Conservation (phyloP, 306 rosid species). For the Vigna unguiculata region DNA sequence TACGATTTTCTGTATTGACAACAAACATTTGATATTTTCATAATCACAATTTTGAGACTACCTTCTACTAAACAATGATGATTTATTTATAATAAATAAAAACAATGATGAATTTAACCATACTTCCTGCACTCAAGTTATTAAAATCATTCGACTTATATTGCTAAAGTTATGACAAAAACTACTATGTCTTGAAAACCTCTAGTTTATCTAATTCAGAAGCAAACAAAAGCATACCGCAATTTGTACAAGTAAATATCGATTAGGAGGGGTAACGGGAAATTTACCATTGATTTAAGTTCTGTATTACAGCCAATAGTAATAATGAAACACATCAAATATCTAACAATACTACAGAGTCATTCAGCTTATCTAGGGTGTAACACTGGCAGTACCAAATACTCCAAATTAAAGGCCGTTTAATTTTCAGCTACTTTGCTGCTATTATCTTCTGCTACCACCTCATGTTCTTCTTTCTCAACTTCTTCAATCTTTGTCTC, state of each 20-base stretch:
- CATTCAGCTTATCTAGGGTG: slow-evolving; percentile 37
- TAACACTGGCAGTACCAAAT: slow-evolving; percentile 36
- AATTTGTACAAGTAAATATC: not conserved
- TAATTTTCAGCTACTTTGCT: slow-evolving; percentile 52
- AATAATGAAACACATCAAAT: slow-evolving; percentile 36
- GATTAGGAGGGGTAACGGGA: slow-evolving; percentile 19
- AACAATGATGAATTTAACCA: no score
- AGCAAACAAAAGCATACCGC: not conserved
- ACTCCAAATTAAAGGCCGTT: slow-evolving; percentile 33
- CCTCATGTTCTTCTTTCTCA: slow-evolving; percentile 50
- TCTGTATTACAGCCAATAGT: slow-evolving; percentile 32
- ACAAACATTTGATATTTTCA: no score
- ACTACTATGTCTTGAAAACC: no score
- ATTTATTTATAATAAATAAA: no score
- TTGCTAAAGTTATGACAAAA: no score
- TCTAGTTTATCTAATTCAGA: not conserved
- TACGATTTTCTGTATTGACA: no score
- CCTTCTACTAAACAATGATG: not conserved
- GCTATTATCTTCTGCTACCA: slow-evolving; percentile 51
- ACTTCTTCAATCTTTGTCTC: slow-evolving; percentile 51
- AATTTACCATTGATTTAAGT: slow-evolving; percentile 45
- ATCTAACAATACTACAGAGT: slow-evolving; percentile 45
- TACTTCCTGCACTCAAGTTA: not conserved
- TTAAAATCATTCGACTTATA: no score
- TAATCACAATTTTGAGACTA: no score